These are phyloP conservation scores for Arthrinium puccinioides DNA, from an alignment of 2,329 filamentous ascomycete species.

Conservation along the genomic window DNA sequence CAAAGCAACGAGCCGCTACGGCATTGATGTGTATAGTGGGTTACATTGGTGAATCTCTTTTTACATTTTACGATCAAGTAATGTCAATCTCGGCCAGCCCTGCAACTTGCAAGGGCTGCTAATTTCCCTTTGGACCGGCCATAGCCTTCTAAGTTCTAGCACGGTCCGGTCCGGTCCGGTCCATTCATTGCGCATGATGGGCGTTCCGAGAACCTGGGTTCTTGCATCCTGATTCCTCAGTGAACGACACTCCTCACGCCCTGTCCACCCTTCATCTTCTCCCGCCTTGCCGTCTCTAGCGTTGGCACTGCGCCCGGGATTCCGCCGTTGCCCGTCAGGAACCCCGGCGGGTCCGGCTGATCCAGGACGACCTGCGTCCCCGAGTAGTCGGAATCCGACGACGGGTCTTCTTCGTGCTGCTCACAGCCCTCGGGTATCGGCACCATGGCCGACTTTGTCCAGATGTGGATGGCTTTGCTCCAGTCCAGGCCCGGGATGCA, in stretches of 20 bases:
- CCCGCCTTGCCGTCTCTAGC: background rate
- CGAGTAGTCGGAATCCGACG: conserved; percentile 32
- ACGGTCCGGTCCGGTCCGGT: too few species aligned
- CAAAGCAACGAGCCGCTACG: conserved; percentile 14
- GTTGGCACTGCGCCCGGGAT: conserved; percentile 10
- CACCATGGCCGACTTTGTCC: conserved; percentile 60
- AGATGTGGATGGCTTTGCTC: conserved; percentile 57
- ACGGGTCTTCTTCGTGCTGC: conserved; percentile 45
- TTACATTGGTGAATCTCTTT: too few species aligned
- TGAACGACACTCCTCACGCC: too few species aligned
- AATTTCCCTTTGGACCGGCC: too few species aligned
- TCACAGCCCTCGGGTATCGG: conserved; percentile 60
- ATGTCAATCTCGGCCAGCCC: too few species aligned
- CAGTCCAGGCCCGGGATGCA: conserved; percentile 56
- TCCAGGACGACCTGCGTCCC: conserved; percentile 38
- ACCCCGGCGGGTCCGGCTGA: conserved; percentile 28
- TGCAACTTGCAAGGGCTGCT: too few species aligned
- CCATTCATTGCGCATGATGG: too few species aligned
- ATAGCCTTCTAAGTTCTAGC: too few species aligned
- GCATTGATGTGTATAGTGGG: too few species aligned
- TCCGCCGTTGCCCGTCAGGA: conserved; percentile 26
- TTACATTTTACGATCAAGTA: too few species aligned
- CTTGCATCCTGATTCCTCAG: too few species aligned
- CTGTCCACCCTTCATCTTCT: background rate
- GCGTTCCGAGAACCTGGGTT: too few species aligned